Evolutionary conservation across 2,329 filamentous ascomycete species (phyloP).

Genomic region (Fusarium sp.): DNA sequence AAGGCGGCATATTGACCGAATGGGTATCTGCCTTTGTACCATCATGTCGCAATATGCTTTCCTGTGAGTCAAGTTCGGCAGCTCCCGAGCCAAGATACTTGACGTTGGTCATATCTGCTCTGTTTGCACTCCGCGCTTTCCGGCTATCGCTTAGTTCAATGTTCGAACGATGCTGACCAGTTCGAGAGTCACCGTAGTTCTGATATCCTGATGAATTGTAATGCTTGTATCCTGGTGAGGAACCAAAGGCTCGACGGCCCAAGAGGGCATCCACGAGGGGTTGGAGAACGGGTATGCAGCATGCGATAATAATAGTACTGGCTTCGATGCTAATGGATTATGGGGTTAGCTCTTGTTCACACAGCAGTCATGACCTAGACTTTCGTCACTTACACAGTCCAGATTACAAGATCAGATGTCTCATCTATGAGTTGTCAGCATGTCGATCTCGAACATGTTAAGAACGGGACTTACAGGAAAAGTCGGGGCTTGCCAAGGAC

Average conservation of each 20-base stretch:
- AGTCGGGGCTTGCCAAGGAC: constrained; percentile 40
- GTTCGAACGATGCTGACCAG: constrained; percentile 9
- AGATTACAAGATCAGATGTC: constrained; percentile 57
- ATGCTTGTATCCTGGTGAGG: constrained; percentile 23
- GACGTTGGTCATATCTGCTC: neutral
- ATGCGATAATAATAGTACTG: constrained; percentile 50
- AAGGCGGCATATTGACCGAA: neutral
- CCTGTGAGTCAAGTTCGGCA: constrained; percentile 20
- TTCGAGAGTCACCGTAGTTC: constrained; percentile 14
- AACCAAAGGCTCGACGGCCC: constrained; percentile 31
- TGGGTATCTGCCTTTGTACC: neutral
- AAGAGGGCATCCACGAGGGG: constrained; percentile 47
- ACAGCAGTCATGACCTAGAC: rapidly evolving
- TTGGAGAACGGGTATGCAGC: constrained; percentile 50
- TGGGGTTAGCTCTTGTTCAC: neutral
- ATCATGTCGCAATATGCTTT: constrained; percentile 17
- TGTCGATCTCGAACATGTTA: rapidly evolving
- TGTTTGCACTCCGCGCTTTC: neutral
- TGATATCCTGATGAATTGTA: constrained; percentile 24
- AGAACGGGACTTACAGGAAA: constrained; percentile 29
- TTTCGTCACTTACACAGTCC: constrained; percentile 55
- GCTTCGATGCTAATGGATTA: constrained; percentile 45
- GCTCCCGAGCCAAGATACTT: constrained; percentile 17
- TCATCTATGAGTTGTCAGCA: constrained; percentile 28
- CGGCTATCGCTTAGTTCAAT: constrained; percentile 16